Base-by-base conservation (phyloP, 2,329 filamentous ascomycete genomes). In the Trichoderma sp. region DNA sequence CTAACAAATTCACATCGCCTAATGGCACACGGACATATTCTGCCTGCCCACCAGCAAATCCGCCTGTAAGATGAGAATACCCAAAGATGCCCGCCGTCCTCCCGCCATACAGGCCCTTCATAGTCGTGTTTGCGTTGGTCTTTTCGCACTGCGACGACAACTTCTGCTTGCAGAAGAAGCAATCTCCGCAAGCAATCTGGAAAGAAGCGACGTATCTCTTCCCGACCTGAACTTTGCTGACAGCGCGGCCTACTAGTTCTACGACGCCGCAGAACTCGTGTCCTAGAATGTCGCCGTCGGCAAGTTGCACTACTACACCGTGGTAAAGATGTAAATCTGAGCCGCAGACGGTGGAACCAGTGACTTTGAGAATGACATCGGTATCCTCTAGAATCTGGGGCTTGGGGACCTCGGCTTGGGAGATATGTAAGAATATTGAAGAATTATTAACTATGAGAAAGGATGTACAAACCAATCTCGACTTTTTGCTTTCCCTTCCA, bases 401-500 rank as follows among this genome's bases (percentile, higher is more conserved):
- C 76, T 90, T 91, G 0, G 91, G 87, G 6, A 88, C 88, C 39
- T 93, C 88, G 63, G 90, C 86, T 87, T 15, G 36, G 15, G 9
- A 39, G 7, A 13, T 32, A 30, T n/a, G 39, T 43, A 43, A 43
- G 39, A n/a, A 17, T 8, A 20, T 39, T n/a, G n/a, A 1, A 43
- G 15, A n/a, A n/a, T 8, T 17, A 43, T n/a, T n/a, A 3, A 43
- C 39, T 4, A 3, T 43, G 39, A n/a, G 17, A 43, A 4, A 7
- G 39, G 15, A n/a, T n/a, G 1, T 43, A n/a, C 39, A 43, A 55
- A 89, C 87, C 83, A 20, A 97, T 84, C 77, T 92, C 82, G 61
- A 97, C 93, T 34, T 85, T 88, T 77, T 94, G 93, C 84, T 95
- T 96, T 67, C 92, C 92, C 81, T 92, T 89, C 94, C 94, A 97